Percentiles rank a stretch among this genome's conserved stretches.
Evolutionary conservation across 1,284 basidiomycete species (phyloP).

Genomic region (Porodaedalea pini): DNA sequence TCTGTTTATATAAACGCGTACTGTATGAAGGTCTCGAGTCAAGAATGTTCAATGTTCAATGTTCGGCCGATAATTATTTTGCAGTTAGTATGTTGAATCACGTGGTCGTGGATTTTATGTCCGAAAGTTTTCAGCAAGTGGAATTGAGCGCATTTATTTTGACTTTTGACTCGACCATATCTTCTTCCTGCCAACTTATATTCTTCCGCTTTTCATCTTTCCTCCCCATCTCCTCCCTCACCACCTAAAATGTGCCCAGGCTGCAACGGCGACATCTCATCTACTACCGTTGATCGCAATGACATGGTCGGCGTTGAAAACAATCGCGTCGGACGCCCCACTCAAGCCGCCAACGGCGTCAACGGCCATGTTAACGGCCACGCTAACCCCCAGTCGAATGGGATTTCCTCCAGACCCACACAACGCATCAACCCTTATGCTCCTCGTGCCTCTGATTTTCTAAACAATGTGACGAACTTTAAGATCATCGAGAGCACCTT

Average conservation of each 20-base stretch:
- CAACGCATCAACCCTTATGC: constrained; percentile 77
- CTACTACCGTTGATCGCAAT: constrained; percentile 40
- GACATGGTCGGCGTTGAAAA: constrained; percentile 70
- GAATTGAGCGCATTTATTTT: background rate
- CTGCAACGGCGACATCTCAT: constrained; percentile 44
- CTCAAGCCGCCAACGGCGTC: constrained; percentile 29
- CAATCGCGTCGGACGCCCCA: constrained; percentile 29
- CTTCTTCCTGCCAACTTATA: background rate
- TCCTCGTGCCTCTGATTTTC: constrained; percentile 84
- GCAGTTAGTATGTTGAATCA: background rate
- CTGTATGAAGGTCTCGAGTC: background rate
- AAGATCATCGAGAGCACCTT: constrained; percentile 97
- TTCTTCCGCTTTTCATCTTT: constrained; percentile 7
- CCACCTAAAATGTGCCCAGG: constrained; percentile 60
- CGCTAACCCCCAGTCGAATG: constrained; percentile 29
- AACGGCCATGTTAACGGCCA: constrained; percentile 41
- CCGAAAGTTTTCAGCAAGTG: constrained; percentile 7
- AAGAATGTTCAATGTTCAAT: background rate
- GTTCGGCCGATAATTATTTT: constrained; percentile 5
- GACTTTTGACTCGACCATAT: background rate
- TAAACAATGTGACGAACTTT: constrained; percentile 91
- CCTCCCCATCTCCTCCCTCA: constrained; percentile 14
- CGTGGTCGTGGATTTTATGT: background rate
- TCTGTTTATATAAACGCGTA: background rate
- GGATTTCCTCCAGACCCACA: constrained; percentile 28